phyloP scores from a whole-genome alignment of 2,329 filamentous ascomycete genomes.

The Talaromyces marneffei region DNA sequence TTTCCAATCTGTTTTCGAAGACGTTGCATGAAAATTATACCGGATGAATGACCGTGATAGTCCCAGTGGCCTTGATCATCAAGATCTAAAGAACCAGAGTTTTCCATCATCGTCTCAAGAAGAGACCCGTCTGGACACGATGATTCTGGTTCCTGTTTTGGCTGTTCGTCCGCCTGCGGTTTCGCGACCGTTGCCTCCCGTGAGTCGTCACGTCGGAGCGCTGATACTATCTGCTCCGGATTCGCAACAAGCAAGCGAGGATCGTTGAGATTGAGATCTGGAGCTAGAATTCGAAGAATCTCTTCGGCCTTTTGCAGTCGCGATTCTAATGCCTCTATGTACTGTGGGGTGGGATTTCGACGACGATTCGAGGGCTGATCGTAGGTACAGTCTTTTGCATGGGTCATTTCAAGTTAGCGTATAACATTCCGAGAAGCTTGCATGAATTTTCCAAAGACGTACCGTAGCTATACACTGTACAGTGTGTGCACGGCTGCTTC shows the following conservation, averaged over 20 bases:
- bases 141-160: slow-evolving; percentile 18
- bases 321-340: slow-evolving; percentile 81
- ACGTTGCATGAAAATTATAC: slow-evolving; percentile 77
- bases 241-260: slow-evolving; percentile 72
- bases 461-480: slow-evolving; percentile 98
- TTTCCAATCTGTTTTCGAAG: slow-evolving; percentile 84
- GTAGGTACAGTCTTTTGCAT: slow-evolving; percentile 73
- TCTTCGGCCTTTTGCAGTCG: slow-evolving; percentile 77
- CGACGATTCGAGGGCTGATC: slow-evolving; percentile 90
- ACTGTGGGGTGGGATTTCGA: slow-evolving; percentile 85
- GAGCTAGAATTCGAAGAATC: slow-evolving; percentile 71
- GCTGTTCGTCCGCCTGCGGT: slow-evolving; percentile 16
- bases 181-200: slow-evolving; percentile 14
- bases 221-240: slow-evolving; percentile 58
- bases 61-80: slow-evolving; percentile 91
- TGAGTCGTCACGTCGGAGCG: slow-evolving; percentile 32
- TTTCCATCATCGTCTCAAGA: slow-evolving; percentile 90
- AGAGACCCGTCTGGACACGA: slow-evolving; percentile 57
- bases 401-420: neutral
- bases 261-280: slow-evolving; percentile 78
- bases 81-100: slow-evolving; percentile 82
- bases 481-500: slow-evolving; percentile 87
- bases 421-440: too few species aligned
- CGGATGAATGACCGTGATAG: slow-evolving; percentile 90
- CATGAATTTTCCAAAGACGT: slow-evolving; percentile 20